These are phyloP conservation scores for Thielaviopsis punctulata DNA, from an alignment of 2,329 filamentous ascomycete genomes.

Conservation along the genomic window DNA sequence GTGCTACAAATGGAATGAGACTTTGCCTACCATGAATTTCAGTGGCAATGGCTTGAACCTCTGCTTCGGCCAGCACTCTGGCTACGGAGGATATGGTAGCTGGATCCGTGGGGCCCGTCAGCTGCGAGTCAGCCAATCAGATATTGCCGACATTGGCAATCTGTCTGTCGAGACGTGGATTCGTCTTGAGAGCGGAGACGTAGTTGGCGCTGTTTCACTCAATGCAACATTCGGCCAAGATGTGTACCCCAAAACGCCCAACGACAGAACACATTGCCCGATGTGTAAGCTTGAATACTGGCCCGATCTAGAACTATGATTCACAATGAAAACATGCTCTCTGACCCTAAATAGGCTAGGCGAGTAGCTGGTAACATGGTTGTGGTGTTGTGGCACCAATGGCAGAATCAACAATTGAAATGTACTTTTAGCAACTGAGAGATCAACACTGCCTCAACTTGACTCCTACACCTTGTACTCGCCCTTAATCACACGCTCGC, in stretches of 20 bases:
- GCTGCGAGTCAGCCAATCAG: slow-evolving; percentile 18
- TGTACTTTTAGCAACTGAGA: background rate
- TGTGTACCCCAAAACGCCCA: slow-evolving; percentile 28
- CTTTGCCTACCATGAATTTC: slow-evolving; percentile 31
- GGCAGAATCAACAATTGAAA: background rate
- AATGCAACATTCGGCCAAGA: slow-evolving; percentile 44
- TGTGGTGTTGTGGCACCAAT: background rate
- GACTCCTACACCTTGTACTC: slow-evolving; percentile 15
- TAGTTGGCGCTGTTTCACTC: slow-evolving; percentile 34
- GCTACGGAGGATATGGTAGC: slow-evolving; percentile 52
- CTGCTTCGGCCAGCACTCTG: slow-evolving; percentile 48
- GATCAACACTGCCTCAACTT: background rate
- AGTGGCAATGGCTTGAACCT: slow-evolving; percentile 18
- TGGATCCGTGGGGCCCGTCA: slow-evolving; percentile 46
- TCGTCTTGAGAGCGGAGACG: slow-evolving; percentile 36
- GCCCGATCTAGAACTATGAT: background rate
- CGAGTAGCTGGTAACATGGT: background rate
- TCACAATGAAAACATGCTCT: background rate
- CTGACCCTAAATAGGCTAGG: background rate
- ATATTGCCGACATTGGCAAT: slow-evolving; percentile 14
- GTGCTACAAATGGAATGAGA: slow-evolving; percentile 38
- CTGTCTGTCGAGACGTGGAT: slow-evolving; percentile 40
- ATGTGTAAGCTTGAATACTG: slow-evolving; percentile 11
- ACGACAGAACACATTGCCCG: slow-evolving; percentile 20
- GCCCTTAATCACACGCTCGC: slow-evolving; percentile 23